Evolutionary conservation across 352 stramenopile genomes (phyloP), one percentile per base, ranked within the genome.

Genomic region (Pythium myriotylum): DNA sequence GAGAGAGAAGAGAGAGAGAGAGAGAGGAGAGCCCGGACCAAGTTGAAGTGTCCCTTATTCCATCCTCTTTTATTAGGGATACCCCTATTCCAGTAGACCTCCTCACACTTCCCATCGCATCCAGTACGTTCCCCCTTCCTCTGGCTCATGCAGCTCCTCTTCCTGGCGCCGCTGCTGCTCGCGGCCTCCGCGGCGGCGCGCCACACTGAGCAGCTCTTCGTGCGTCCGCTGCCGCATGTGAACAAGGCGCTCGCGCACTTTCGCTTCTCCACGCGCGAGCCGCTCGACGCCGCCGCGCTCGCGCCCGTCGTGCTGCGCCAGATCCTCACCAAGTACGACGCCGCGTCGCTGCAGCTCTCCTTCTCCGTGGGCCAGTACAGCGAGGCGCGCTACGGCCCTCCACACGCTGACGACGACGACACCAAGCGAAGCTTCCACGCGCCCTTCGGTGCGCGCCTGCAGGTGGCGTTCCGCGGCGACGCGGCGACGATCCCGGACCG

Each of bases 281-380:
- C 35, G 33, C 19, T 50, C 33, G 43, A 51, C 43, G 24, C 23
- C 24, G 54, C 29, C 17, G 59, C 56, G 22, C 58, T 83, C 22
- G 73, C 87, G 37, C 85, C 85, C 14, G 73, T 73, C 5, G 79
- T 84, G 17, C 57, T 94, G 12, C 78, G 73, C 39, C 85, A 92
- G 57, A 88, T 92, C 49, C 67, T 92, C 22, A 69, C 72, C 35
- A 89, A 85, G 60, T 89, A 91, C 61, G 70, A 86, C 47, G 81
- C 76, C 32, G 74, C 87, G 50, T 81, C 84, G 43, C 50, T 96
- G 16, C 75, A 80, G 19, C 67, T 95, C 23, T 84, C 77, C 20
- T 91, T 94, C 56, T 67, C 77, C 4, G 67, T 88, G n/a, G 87
- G 87, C 0, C 61, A 65, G 20, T 91, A 88, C 64, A 66, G 58